phyloP scores from a whole-genome alignment of 805 yeast genomes.

The Ogataea salicorniae region DNA sequence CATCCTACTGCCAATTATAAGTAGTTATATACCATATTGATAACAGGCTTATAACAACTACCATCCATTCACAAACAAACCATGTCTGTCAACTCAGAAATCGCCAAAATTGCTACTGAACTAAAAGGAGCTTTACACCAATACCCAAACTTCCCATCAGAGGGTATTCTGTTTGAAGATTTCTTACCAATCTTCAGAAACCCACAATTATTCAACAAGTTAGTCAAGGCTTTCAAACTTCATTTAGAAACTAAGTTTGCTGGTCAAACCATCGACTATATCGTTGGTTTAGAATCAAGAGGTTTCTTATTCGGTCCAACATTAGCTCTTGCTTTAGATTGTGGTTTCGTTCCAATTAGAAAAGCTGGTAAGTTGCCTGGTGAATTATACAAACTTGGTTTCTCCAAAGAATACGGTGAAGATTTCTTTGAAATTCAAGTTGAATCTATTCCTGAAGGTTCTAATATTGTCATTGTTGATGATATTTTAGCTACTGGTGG shows the following conservation, averaged over 20 bases:
- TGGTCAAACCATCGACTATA: constrained; percentile 63
- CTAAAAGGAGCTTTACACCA: constrained; percentile 56
- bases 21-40: too few species aligned
- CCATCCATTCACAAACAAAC: not conserved
- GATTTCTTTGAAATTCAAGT: constrained; percentile 88
- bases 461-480: constrained; percentile 84
- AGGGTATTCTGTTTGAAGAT: constrained; percentile 93
- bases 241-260: constrained; percentile 58
- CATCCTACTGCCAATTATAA: too few species aligned
- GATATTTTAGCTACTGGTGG: constrained; percentile 99
- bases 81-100: constrained; percentile 14
- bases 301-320: constrained; percentile 97
- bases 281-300: constrained; percentile 93
- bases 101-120: constrained; percentile 35
- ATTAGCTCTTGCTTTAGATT: constrained; percentile 80
- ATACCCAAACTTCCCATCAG: constrained; percentile 90
- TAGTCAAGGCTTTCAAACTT: constrained; percentile 72
- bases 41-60: too few species aligned
- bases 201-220: constrained; percentile 75
- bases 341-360: constrained; percentile 93
- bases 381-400: constrained; percentile 61
- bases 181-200: constrained; percentile 88
- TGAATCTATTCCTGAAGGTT: constrained; percentile 71
- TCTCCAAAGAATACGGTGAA: constrained; percentile 86
- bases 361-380: constrained; percentile 96